These are phyloP conservation scores for Hippophae rhamnoides DNA, from an alignment of 306 rosid genomes.

Conservation along the genomic window DNA sequence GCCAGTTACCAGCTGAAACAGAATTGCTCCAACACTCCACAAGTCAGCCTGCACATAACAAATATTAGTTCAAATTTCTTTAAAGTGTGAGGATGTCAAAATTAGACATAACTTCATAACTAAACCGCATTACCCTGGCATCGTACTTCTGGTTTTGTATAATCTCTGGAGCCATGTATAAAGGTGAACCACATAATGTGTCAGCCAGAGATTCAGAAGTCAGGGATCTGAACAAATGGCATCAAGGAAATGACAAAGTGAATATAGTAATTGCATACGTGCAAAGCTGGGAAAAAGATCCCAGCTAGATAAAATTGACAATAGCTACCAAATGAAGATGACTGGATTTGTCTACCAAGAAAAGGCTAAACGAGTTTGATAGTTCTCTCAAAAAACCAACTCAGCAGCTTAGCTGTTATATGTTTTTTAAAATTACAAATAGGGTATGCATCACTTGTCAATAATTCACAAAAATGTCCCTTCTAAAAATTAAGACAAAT, in stretches of 20 bases:
- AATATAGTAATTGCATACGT: constrained; percentile 3
- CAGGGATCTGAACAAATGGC: constrained; percentile 57
- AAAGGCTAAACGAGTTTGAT: not conserved
- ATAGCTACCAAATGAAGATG: not conserved
- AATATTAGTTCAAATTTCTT: constrained; percentile 2
- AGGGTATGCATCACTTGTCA: constrained; percentile 8
- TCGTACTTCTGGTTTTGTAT: constrained; percentile 60
- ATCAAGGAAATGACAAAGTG: constrained; percentile 17
- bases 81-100: not conserved
- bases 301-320: constrained; percentile 7
- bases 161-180: constrained; percentile 99
- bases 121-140: constrained; percentile 60
- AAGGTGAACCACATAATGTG: constrained; percentile 89
- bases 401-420: constrained; percentile 5
- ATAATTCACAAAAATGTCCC: not conserved
- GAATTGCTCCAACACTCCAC: constrained; percentile 97
- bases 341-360: not conserved
- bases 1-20: constrained; percentile 84
- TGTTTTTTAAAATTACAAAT: not conserved
- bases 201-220: constrained; percentile 65
- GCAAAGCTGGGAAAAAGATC: not conserved
- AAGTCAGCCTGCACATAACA: constrained; percentile 80
- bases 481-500: not conserved
- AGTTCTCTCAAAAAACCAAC: not conserved
- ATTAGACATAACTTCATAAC: constrained; percentile 10